A percentile compares a stretch with the other conserved stretches of the same genome.
These are phyloP conservation scores for Elongisporangium anandrum DNA, from an alignment of 352 stramenopile species.

Conservation along the genomic window DNA sequence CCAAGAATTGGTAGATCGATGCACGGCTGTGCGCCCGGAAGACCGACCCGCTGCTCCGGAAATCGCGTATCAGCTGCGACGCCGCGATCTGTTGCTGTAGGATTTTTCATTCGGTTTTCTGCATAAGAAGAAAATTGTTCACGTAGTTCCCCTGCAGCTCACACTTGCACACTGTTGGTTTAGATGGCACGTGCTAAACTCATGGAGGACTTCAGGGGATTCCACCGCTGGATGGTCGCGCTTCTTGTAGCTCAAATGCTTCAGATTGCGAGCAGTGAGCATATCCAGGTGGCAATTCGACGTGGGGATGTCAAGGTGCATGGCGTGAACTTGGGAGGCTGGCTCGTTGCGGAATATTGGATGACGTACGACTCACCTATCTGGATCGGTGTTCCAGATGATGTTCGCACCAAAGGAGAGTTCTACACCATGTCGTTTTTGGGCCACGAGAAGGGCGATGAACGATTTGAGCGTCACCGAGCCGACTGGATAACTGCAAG, in stretches of 20 bases:
- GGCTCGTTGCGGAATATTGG: slow-evolving; percentile 52
- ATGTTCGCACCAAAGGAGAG: not conserved
- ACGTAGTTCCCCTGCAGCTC: not conserved
- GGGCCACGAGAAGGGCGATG: not conserved
- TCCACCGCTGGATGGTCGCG: not conserved
- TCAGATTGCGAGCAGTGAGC: not conserved
- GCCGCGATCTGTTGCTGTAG: slow-evolving; percentile 39
- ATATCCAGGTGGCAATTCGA: not conserved
- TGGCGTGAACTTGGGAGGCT: slow-evolving; percentile 65
- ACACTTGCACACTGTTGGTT: not conserved
- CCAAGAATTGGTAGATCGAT: slow-evolving; percentile 39
- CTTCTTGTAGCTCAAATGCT: not conserved
- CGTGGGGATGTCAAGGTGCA: slow-evolving; percentile 1
- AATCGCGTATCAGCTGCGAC: slow-evolving; percentile 58
- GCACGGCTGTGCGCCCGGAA: slow-evolving; percentile 43
- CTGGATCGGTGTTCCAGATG: slow-evolving; percentile 36
- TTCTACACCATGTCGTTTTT: not conserved
- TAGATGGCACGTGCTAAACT: not conserved
- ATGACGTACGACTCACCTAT: slow-evolving; percentile 52
- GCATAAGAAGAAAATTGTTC: slow-evolving; percentile 1
- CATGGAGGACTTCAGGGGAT: not conserved
- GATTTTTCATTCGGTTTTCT: slow-evolving; percentile 6
- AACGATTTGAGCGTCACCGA: not conserved
- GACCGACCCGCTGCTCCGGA: slow-evolving; percentile 47
- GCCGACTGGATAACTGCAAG: not conserved